Evolutionary conservation across 345 rosid species (phyloP).

Genomic region (Linum tenue): DNA sequence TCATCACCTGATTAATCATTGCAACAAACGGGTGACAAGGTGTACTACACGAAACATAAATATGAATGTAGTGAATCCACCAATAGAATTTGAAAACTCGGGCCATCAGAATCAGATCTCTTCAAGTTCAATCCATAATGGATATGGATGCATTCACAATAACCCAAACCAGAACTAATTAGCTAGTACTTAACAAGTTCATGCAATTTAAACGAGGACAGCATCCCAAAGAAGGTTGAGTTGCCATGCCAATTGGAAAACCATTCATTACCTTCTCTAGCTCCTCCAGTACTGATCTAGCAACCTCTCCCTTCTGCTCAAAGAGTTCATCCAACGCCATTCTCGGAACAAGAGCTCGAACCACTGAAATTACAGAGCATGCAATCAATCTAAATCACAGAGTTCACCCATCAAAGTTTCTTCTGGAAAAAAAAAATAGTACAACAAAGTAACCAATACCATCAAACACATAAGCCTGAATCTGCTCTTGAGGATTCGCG

Average conservation of each 20-base stretch:
- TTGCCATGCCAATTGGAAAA: neutral
- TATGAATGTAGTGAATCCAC: too few relatives aligned
- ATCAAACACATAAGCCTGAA: slow-evolving; percentile 92
- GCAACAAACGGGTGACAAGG: neutral
- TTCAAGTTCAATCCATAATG: too few relatives aligned
- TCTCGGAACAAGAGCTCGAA: slow-evolving; percentile 88
- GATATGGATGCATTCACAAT: too few relatives aligned
- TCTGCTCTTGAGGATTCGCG: slow-evolving; percentile 87
- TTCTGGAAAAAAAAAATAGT: neutral
- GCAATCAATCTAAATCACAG: neutral
- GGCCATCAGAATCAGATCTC: too few relatives aligned
- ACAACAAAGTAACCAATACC: slow-evolving; percentile 35
- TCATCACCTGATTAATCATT: slow-evolving; percentile 61
- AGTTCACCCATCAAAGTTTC: neutral
- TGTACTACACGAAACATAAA: too few relatives aligned
- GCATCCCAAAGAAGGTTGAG: too few relatives aligned
- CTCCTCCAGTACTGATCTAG: slow-evolving; percentile 84
- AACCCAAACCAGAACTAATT: too few relatives aligned
- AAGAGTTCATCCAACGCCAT: slow-evolving; percentile 82
- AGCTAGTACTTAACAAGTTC: neutral
- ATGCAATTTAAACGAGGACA: neutral
- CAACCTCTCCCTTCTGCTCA: slow-evolving; percentile 97
- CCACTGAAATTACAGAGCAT: slow-evolving; percentile 38
- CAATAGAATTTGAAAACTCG: too few relatives aligned
- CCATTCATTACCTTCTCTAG: slow-evolving; percentile 67